Base-by-base conservation (phyloP, 768 basidiomycete species). In the Mycena pura region DNA sequence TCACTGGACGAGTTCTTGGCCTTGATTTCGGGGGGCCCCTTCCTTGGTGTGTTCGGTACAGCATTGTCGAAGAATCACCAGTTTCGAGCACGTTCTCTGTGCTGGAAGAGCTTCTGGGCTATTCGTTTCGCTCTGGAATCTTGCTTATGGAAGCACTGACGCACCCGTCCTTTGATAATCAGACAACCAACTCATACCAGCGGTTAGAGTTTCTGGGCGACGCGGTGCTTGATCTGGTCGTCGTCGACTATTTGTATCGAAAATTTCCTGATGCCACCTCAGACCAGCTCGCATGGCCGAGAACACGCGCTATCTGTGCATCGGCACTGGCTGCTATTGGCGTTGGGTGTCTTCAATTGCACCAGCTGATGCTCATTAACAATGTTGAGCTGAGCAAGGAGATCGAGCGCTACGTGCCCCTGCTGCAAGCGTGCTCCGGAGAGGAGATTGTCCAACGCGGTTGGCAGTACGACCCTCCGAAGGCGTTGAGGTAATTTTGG, bases 151-250 rank as follows among this genome's bases (percentile, higher is more conserved):
- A 94, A 74, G 93, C 93, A 9, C 74, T 94, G n/a, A 93, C 92
- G 0, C 95, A 96, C 70, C 90, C 93, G 0, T 93, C 92, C 0
- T 91, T 91, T 66, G 78, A 62, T 17, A 59, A 65, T 34, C 46
- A 49, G 24, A 46, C n/a, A 4, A 66, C 60, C 15, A 46, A 84
- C 6, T 92, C 91, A 3, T 96, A 96, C 73, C 90, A 96, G 62
- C 84, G 95, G 14, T 77, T 95, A 11, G 95, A 96, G 67, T 95
- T 94, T 67, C 81, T 96, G 3, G 95, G 95, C 29, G 95, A 96
- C 70, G 91, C 90, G 29, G 73, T 93, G 25, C 78, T 92, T 25
- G 86, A 91, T 65, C 72, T 93, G 25, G 90, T 88, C 40, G 85
- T 94, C 36, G 82, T 90, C 69, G 78, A 86, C 19, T 88, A 91